Base-by-base conservation (phyloP, 75 land plant species). In the Azolla pinnata region DNA sequence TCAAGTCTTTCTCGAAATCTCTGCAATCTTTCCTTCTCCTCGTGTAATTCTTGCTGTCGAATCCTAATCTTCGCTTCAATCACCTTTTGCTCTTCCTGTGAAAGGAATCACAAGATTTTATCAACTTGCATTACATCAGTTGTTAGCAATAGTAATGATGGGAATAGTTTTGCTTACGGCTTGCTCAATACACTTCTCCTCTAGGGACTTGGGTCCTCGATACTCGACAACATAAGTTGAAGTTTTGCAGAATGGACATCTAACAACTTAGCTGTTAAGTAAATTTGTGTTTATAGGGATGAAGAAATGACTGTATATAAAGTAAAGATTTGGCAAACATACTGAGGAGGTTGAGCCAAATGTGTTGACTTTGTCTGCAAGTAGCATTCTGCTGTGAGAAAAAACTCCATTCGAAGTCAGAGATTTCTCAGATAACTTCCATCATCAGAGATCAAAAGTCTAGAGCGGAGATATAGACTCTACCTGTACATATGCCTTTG, bases 401-500 rank as follows among this genome's bases (percentile, higher is more conserved):
- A n/a, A n/a, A n/a, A n/a, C n/a, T n/a, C n/a, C n/a, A n/a, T n/a
- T n/a, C n/a, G n/a, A n/a, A n/a, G n/a, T n/a, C n/a, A n/a, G n/a
- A n/a, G 23, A 14, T 24, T 30, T 44, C 24, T 50, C 25, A 3
- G 24, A 34, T n/a, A 44, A 56, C 19, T 28, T 29, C 18, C 9
- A 51, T 20, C 29, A 4, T 20, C 53, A n/a, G 21, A 31, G 54
- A 20, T 9, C 26, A 20, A 44, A 28, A 33, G 16, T 2, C 14
- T 24, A 42, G 35, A n/a, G 1, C 27, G 0, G 3, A 48, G 0
- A 59, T 57, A 30, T n/a, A 57, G 23, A 47, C 29, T 21, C 8
- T 54, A 85, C 97, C 97, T 79, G 97, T 91, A 52, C 97, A 91
- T 32, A 91, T 91, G 63, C 89, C 79, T 78, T 91, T 91, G 62